A percentile compares a stretch with the other conserved stretches of the same genome.
phyloP scores from a whole-genome alignment of 495 filamentous ascomycete species.

The Neurospora intermedia region DNA sequence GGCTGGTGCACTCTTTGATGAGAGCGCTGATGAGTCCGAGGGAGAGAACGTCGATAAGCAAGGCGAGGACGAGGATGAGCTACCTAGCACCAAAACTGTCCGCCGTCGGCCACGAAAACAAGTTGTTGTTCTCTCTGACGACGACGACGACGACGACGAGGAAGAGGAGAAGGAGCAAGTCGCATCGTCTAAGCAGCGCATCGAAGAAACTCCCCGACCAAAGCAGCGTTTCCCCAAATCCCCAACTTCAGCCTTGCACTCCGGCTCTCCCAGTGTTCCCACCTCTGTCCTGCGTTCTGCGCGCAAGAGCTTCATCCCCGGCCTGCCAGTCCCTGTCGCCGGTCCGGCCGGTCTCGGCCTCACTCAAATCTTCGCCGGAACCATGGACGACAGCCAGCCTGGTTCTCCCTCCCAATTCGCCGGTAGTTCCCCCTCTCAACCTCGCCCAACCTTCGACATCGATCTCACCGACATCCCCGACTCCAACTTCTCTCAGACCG shows the following conservation, averaged over 20 bases:
- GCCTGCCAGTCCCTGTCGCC: constrained; percentile 38
- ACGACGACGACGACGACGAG: constrained; percentile 47
- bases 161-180: neutral
- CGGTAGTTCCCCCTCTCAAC: constrained; percentile 21
- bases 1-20: constrained; percentile 19
- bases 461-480: constrained; percentile 27
- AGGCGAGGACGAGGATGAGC: constrained; percentile 28
- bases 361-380: constrained; percentile 89
- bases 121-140: constrained; percentile 45
- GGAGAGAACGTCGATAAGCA: constrained; percentile 30
- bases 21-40: constrained; percentile 29
- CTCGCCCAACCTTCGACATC: constrained; percentile 26
- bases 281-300: constrained; percentile 46
- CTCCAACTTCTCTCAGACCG: constrained; percentile 38
- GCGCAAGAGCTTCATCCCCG: constrained; percentile 49
- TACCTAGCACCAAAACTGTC: constrained; percentile 23
- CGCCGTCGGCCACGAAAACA: constrained; percentile 33
- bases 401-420: constrained; percentile 12
- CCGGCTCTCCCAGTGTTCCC: constrained; percentile 34
- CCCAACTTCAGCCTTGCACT: constrained; percentile 19
- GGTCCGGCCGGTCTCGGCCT: constrained; percentile 57
- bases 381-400: constrained; percentile 58
- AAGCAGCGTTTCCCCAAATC: constrained; percentile 26
- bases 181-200: constrained; percentile 30
- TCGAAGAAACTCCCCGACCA: constrained; percentile 34